A percentile compares a stretch with the other conserved stretches of the same genome.
phyloP scores from a whole-genome alignment of 2,329 filamentous ascomycete genomes.

The Septoria linicola region DNA sequence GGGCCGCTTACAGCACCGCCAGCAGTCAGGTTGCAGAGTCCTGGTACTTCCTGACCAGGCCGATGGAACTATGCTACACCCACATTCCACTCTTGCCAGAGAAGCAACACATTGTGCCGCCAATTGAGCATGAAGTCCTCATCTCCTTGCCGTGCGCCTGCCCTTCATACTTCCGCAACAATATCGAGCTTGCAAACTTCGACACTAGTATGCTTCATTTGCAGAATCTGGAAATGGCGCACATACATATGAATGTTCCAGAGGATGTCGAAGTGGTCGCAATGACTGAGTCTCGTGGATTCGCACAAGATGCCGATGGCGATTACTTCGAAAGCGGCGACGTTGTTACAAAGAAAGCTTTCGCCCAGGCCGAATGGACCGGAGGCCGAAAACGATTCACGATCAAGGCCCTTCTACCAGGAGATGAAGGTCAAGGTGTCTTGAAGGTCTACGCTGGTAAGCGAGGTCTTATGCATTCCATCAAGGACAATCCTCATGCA shows the following conservation, averaged over 20 bases:
- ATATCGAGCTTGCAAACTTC: conserved; percentile 78
- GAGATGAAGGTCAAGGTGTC: conserved; percentile 83
- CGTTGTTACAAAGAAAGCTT: conserved; percentile 75
- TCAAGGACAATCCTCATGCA: conserved; percentile 92
- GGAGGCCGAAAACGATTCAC: conserved; percentile 85
- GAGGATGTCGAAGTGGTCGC: conserved; percentile 87
- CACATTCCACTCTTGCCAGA: conserved; percentile 84
- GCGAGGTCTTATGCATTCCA: conserved; percentile 93
- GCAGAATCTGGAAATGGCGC: conserved; percentile 89
- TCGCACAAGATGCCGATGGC: conserved; percentile 79
- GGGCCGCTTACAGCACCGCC: conserved; percentile 72
- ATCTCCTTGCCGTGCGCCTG: conserved; percentile 83
- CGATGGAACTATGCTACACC: conserved; percentile 89
- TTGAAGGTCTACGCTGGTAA: conserved; percentile 93
- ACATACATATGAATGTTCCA: conserved; percentile 83
- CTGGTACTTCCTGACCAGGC: conserved; percentile 92
- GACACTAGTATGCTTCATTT: conserved; percentile 83
- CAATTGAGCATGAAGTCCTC: conserved; percentile 79
- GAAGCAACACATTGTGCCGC: conserved; percentile 91
- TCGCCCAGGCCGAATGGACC: conserved; percentile 91
- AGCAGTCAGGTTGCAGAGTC: conserved; percentile 70
- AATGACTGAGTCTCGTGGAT: conserved; percentile 83
- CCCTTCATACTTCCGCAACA: conserved; percentile 82
- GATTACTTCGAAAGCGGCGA: conserved; percentile 94
- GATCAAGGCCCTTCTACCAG: conserved; percentile 85